Conservation (phyloP, 2,329 filamentous ascomycete species). For the Diplocarpon rosae region DNA sequence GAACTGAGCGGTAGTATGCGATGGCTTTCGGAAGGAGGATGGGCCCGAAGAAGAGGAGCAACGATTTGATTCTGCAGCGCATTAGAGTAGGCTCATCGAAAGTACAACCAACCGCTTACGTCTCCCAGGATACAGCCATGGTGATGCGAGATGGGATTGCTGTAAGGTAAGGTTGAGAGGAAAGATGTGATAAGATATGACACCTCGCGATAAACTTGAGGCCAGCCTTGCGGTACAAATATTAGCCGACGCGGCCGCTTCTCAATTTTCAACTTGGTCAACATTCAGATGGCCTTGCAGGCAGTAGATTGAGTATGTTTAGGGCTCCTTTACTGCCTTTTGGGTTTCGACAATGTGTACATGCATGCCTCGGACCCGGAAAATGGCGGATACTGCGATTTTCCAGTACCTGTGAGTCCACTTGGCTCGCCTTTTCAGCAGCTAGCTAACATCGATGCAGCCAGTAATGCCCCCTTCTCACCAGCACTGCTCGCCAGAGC, state of each 20-base stretch:
- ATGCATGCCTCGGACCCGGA: conserved; percentile 20
- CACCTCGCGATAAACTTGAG: too few relatives aligned
- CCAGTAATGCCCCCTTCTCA: conserved; percentile 30
- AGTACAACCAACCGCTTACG: conserved; percentile 31
- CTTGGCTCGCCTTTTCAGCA: conserved; percentile 2
- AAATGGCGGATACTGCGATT: conserved; percentile 28
- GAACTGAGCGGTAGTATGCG: conserved; percentile 48
- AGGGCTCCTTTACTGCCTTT: conserved; percentile 35
- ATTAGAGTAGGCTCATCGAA: conserved; percentile 23
- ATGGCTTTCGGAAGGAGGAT: conserved; percentile 58
- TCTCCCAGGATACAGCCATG: conserved; percentile 37
- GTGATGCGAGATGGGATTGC: neutral
- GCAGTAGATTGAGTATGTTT: conserved; percentile 22
- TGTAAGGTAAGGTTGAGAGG: neutral
- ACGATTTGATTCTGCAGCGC: conserved; percentile 32
- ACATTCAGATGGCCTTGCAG: too few relatives aligned
- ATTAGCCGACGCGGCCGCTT: too few relatives aligned
- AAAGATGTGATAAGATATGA: too few relatives aligned
- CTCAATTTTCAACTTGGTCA: too few relatives aligned
- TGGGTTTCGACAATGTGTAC: conserved; percentile 37
- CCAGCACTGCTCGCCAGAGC: conserved; percentile 49
- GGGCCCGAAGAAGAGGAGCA: conserved; percentile 51
- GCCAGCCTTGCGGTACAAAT: too few relatives aligned
- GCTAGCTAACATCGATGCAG: conserved; percentile 14
- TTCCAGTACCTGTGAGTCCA: conserved; percentile 35